Percentiles rank a stretch among this genome's conserved stretches.
These are phyloP conservation scores for Gossypium schwendimanii DNA, from an alignment of 441 rosid genomes.

Conservation along the genomic window DNA sequence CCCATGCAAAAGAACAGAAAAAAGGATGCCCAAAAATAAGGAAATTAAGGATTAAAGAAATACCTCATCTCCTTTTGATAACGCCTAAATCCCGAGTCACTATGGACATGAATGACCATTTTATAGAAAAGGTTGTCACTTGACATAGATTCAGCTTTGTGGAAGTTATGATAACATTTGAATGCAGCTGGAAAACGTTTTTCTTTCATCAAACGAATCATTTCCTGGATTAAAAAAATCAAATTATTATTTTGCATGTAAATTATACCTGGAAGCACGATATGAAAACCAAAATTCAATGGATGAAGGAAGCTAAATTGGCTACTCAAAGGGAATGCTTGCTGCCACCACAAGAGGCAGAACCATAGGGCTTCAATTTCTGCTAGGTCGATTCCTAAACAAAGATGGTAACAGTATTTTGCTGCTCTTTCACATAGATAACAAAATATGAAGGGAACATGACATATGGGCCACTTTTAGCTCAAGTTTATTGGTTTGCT, in stretches of 20 bases:
- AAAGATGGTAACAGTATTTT: neutral
- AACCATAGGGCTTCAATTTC: neutral
- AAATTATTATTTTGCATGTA: neutral
- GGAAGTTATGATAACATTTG: slow-evolving; percentile 86
- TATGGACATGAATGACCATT: slow-evolving; percentile 86
- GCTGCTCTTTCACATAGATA: neutral
- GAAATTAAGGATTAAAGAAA: slow-evolving; percentile 17
- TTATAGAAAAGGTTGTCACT: slow-evolving; percentile 72
- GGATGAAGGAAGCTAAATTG: neutral
- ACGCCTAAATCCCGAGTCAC: slow-evolving; percentile 78
- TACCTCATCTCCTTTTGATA: slow-evolving; percentile 97
- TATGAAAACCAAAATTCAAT: slow-evolving; percentile 4
- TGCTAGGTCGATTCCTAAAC: neutral
- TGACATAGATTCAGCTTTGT: slow-evolving; percentile 52
- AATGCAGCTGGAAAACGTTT: slow-evolving; percentile 73
- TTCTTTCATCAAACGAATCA: slow-evolving; percentile 76
- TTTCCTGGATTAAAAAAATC: slow-evolving; percentile 55
- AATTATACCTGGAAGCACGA: neutral
- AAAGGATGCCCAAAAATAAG: neutral
- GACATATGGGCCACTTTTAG: neutral
- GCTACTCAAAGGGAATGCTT: neutral
- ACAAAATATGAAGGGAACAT: neutral
- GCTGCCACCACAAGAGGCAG: neutral
- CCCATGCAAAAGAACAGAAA: neutral
- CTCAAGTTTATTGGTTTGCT: neutral